Evolutionary conservation across 805 yeast species (phyloP), one percentile per base, ranked within the genome.

Genomic region (Wickerhamiella bombiphila): DNA sequence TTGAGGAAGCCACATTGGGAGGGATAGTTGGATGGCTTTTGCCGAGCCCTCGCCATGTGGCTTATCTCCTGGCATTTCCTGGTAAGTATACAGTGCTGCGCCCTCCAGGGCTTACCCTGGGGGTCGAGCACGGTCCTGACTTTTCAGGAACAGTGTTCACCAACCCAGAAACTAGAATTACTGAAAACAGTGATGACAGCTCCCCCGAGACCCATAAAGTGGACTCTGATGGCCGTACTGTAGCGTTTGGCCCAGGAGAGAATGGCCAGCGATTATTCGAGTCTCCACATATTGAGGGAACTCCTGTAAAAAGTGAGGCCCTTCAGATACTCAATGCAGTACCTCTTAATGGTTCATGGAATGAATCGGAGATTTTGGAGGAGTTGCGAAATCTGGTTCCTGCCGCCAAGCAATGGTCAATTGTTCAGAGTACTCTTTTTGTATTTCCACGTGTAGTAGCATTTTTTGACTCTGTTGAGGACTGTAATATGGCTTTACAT

Each of bases 351-450:
- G 13, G 9, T 6, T 13, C 15, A 3, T 17, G n/a, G 5, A 22
- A 16, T 15, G 16, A 29, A 5, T 13, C 21, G 22, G 78, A 80
- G 26, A 64, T 86, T 17, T 26, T 49, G 16, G 50, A 56, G 7
- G 18, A 74, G 73, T 45, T 70, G 74, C 30, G 48, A 66, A 65
- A 39, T 21, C 29, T 21, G 70, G 83, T 14, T 85, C 91, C 0
- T 64, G 68, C 46, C n/a, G n/a, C n/a, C n/a, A n/a, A n/a, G n/a
- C n/a, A n/a, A n/a, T n/a, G n/a, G n/a, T n/a, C n/a, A n/a, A n/a
- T n/a, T n/a, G n/a, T n/a, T n/a, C n/a, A n/a, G n/a, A n/a, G n/a
- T n/a, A n/a, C n/a, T n/a, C 85, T 76, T 0, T 74, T 50, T 42
- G 54, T 14, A 49, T 52, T 1, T 61, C 59, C 30, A 64, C 59